Base-by-base conservation (phyloP, 169 alveolate genomes). In the Eimeria maxima region DNA sequence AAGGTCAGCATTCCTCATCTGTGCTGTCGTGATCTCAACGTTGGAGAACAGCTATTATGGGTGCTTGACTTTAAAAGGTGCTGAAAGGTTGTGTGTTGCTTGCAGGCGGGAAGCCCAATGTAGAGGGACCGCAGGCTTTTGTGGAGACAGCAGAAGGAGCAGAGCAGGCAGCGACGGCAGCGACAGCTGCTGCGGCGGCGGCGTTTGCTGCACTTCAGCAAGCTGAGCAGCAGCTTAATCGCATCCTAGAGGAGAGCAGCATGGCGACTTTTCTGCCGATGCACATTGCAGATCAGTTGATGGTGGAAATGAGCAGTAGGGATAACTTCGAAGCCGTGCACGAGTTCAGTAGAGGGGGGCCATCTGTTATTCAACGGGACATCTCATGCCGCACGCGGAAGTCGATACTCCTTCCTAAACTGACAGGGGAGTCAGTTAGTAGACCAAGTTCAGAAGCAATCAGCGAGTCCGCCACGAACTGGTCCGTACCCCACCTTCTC, bases 131-230 rank as follows among this genome's bases (percentile, higher is more conserved):
- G 22, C 67, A 78, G 42, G 22, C 38, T 11, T 6, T 50, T 27
- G 45, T 14, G 67, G 88, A 78, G 67, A 44, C 88, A n/a, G 86
- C 8, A 11, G 88, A 47, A 45, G 88, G 67, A 45, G 47, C 88
- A 13, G 65, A 78, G 67, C 67, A 83, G 91, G 74, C 91, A 20
- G 74, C 92, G 55, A 63, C 93, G 13, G 90, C 90, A 81, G 92
- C 92, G 16, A 63, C 93, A 22, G 93, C 93, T 86, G 93, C 93
- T 63, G 93, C 93, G 4, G 93, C 93, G 2, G 93, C 93, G 45
- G 93, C 93, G 10, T 42, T 86, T 86, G 93, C 93, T 86, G 93
- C 78, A n/a, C 81, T 86, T 45, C 81, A 86, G 67, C 93, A 86
- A 71, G 93, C 93, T 29, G 93, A 86, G 93, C 44, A 86, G 81